phyloP scores from a whole-genome alignment of 345 rosid species.

The Murraya koenigii region DNA sequence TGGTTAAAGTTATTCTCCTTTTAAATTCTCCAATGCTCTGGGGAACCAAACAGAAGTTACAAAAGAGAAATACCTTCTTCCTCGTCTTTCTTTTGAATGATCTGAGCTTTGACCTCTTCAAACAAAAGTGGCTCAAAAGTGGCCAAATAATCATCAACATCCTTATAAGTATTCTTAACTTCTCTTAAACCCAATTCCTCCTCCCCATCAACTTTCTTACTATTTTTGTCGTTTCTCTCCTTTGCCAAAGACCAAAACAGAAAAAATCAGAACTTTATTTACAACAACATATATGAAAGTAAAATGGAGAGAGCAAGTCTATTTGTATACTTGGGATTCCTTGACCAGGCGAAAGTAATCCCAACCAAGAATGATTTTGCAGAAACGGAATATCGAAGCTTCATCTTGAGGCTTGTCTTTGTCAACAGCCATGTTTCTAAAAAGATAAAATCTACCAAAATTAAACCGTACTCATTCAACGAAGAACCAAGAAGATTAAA shows the following conservation, averaged over 20 bases:
- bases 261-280: background rate
- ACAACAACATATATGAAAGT: background rate
- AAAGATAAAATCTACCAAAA: background rate
- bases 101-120: constrained; percentile 93
- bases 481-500: background rate
- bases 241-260: background rate
- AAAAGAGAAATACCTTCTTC: constrained; percentile 61
- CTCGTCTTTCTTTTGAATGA: constrained; percentile 64
- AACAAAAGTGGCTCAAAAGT: too few relatives aligned
- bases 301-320: background rate
- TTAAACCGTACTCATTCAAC: background rate
- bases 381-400: constrained; percentile 59
- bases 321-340: constrained; percentile 35
- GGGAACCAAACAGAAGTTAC: background rate
- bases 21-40: background rate
- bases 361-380: constrained; percentile 70
- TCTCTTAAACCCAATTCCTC: constrained; percentile 34
- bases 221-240: constrained; percentile 30
- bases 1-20: background rate
- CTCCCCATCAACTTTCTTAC: constrained; percentile 17
- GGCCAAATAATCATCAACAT: constrained; percentile 70
- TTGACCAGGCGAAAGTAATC: constrained; percentile 67
- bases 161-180: constrained; percentile 66
- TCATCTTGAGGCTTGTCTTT: constrained; percentile 56
- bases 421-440: constrained; percentile 47